phyloP scores from a whole-genome alignment of 805 yeast genomes.

The Saccharomycopsis sp. region DNA sequence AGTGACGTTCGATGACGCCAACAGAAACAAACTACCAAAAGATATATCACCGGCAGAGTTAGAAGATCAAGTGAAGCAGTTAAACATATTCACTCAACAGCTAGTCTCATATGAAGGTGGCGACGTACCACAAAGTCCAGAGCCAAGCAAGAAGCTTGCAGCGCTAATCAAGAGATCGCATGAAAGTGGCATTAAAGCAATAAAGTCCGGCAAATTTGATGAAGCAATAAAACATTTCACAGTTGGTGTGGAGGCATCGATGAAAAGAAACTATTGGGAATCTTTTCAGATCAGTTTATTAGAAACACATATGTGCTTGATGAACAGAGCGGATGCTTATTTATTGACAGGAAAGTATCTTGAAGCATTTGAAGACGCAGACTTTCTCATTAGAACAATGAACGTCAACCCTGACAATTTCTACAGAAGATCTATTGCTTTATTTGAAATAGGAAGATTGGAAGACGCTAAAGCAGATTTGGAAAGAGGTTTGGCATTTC shows the following conservation, averaged over 20 bases:
- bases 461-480: constrained; percentile 57
- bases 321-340: constrained; percentile 66
- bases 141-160: constrained; percentile 47
- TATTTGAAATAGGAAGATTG: constrained; percentile 53
- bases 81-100: constrained; percentile 34
- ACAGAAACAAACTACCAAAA: background rate
- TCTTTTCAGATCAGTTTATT: constrained; percentile 65
- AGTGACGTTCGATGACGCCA: background rate
- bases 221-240: constrained; percentile 61
- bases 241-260: constrained; percentile 61
- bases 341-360: constrained; percentile 47
- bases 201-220: constrained; percentile 45
- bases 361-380: constrained; percentile 64
- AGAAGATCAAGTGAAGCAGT: constrained; percentile 28
- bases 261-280: constrained; percentile 66
- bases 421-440: constrained; percentile 62
- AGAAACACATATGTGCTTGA: constrained; percentile 58
- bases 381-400: constrained; percentile 53
- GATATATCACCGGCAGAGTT: background rate
- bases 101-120: constrained; percentile 35
- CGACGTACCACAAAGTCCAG: constrained; percentile 50
- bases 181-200: constrained; percentile 52
- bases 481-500: constrained; percentile 68
- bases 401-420: constrained; percentile 61
- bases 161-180: constrained; percentile 58